These are phyloP conservation scores for Dillenia suffruticosa DNA, from an alignment of 164 flowering plant genomes.

Conservation along the genomic window DNA sequence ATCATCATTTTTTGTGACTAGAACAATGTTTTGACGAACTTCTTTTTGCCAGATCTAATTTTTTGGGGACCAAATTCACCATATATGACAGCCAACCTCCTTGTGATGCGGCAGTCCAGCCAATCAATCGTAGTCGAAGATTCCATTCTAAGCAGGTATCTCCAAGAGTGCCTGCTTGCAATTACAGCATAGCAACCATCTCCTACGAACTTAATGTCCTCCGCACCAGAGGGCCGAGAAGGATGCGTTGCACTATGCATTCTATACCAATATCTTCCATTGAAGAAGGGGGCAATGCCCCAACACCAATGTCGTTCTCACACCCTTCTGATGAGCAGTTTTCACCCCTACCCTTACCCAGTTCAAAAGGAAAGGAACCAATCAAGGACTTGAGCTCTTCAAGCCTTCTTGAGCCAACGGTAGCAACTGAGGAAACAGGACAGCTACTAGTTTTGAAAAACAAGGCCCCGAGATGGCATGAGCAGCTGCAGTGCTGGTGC, in stretches of 20 bases:
- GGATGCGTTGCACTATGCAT: slow-evolving; percentile 57
- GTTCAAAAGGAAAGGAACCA: slow-evolving; percentile 23
- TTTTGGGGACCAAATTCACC: slow-evolving; percentile 23
- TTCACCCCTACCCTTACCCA: slow-evolving; percentile 3
- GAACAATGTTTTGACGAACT: not conserved
- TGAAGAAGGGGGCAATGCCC: slow-evolving; percentile 56
- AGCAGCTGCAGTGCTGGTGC: slow-evolving; percentile 65
- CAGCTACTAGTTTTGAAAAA: slow-evolving; percentile 40
- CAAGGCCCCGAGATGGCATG: slow-evolving; percentile 65
- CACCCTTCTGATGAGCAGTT: slow-evolving; percentile 20
- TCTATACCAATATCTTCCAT: slow-evolving; percentile 55
- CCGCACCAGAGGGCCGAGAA: slow-evolving; percentile 69
- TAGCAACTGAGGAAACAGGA: slow-evolving; percentile 15
- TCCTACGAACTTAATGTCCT: slow-evolving; percentile 70
- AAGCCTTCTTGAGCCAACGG: slow-evolving; percentile 20
- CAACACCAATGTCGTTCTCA: slow-evolving; percentile 30
- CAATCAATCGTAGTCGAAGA: slow-evolving; percentile 26
- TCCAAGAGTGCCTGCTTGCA: slow-evolving; percentile 49
- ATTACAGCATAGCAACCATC: slow-evolving; percentile 39
- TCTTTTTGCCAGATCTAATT: slow-evolving; percentile 15
- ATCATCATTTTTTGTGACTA: not conserved
- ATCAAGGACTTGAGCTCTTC: slow-evolving; percentile 22
- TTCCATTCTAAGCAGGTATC: slow-evolving; percentile 49
- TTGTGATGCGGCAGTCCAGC: slow-evolving; percentile 20
- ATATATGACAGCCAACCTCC: slow-evolving; percentile 21